Evolutionary conservation across 768 basidiomycete genomes (phyloP).

Genomic region (Termitomyces sp.): DNA sequence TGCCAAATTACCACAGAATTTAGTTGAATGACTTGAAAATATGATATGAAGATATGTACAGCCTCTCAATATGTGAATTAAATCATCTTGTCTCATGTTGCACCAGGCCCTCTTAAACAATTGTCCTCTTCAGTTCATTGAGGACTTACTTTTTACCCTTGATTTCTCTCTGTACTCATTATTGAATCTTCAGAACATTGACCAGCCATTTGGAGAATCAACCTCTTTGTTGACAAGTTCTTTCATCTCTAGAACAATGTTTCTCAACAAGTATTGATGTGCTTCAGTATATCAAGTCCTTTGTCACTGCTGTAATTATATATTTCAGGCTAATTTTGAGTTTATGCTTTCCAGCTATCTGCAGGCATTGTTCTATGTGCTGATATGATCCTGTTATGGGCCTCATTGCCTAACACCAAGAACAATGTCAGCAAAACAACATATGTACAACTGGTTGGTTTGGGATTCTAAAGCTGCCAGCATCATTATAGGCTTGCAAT

Average conservation of each 20-base stretch:
- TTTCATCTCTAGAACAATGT: background rate
- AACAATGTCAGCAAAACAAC: too few relatives aligned
- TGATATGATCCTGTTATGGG: too few relatives aligned
- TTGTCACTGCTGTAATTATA: background rate
- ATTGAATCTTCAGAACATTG: background rate
- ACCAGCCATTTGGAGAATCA: background rate
- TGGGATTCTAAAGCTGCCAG: too few relatives aligned
- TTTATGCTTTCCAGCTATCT: conserved; percentile 1
- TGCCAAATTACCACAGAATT: too few relatives aligned
- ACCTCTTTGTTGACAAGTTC: background rate
- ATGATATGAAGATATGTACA: too few relatives aligned
- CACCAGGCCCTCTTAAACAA: background rate
- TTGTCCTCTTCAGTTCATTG: background rate
- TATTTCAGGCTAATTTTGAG: background rate
- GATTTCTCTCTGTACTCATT: background rate
- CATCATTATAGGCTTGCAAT: too few relatives aligned
- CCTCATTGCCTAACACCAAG: too few relatives aligned
- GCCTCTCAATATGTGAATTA: too few relatives aligned
- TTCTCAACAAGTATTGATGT: conserved; percentile 1
- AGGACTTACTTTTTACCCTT: background rate
- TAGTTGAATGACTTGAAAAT: too few relatives aligned
- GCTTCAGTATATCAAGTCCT: conserved; percentile 4
- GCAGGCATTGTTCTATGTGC: conserved; percentile 4
- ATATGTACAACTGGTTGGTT: too few relatives aligned
- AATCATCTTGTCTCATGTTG: too few relatives aligned